These are phyloP conservation scores for Gastrodia elata DNA, from an alignment of 106 monocot species.

Conservation along the genomic window DNA sequence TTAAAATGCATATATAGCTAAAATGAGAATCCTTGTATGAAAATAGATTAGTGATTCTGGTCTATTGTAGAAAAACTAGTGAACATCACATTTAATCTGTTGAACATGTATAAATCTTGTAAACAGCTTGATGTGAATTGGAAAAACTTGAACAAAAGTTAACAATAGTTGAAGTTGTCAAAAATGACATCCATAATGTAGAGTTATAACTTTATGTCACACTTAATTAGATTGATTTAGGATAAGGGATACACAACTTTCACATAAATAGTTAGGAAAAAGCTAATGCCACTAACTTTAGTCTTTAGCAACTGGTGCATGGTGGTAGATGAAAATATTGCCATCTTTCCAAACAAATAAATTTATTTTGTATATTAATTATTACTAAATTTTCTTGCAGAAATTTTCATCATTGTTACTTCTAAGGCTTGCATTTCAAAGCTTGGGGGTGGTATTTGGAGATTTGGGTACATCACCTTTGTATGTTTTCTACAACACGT, in stretches of 20 bases:
- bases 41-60: neutral
- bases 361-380: neutral
- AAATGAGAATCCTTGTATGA: neutral
- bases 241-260: neutral
- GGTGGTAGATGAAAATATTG: neutral
- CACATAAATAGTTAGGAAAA: neutral
- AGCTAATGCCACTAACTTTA: neutral
- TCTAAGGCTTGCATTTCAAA: conserved; percentile 76
- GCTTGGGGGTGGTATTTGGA: conserved; percentile 87
- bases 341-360: neutral
- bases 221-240: neutral
- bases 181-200: neutral
- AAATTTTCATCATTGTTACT: conserved; percentile 53
- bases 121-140: neutral
- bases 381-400: conserved; percentile 28
- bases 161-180: neutral
- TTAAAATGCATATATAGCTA: neutral
- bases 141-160: neutral
- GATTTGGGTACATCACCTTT: conserved; percentile 92
- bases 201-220: neutral
- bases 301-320: neutral
- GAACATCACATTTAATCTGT: neutral
- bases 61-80: neutral
- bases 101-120: neutral
- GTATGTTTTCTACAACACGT: conserved; percentile 85